Evolutionary conservation across 208 protist genomes (phyloP), one percentile per base, ranked within the genome.

Genomic region (Leishmania tropica): DNA sequence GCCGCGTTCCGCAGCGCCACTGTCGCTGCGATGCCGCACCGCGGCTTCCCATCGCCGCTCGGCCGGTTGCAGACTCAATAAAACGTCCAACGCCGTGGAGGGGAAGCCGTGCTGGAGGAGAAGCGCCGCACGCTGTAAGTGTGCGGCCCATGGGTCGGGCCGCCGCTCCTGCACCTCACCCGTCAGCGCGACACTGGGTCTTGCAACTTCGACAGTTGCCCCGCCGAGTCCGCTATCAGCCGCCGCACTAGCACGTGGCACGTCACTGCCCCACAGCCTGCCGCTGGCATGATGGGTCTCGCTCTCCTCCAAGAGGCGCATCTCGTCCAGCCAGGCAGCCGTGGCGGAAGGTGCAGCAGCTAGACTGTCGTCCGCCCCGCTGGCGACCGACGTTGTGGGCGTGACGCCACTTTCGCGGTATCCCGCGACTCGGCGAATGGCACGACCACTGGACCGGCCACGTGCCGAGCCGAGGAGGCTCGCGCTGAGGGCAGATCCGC

Each of bases 71-170:
- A 89, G 4, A 72, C 80, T 77, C 24, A 92, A 75, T 28, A 92
- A 79, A 8, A 91, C 54, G 19, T 87, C 79, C 31, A 92, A 77
- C 19, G 90, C 88, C 1, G 84, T 83, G 19, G 74, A 76, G 10
- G 83, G 56, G 19, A 82, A 64, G 13, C 67, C 83, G 35, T 73
- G 71, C 47, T 88, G 75, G 64, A 87, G 86, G 70, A 91, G 82
- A 3, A 67, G 78, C 48, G 80, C 83, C 8, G 74, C 81, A 24
- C 81, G 65, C 70, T 81, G 87, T 58, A 85, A 81, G 62, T 54
- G 85, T 54, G 81, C 84, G n/a, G 70, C 81, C 84, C 83, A 83
- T 2, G 72, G 51, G 28, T 78, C 84, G 3, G 47, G 48, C 35
- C 31, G 13, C 37, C 42, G 31, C 28, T 24, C 40, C 48, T 45